Evolutionary conservation across 306 rosid species (phyloP), one percentile per base, ranked within the genome.

Genomic region (Bauhinia variegata): DNA sequence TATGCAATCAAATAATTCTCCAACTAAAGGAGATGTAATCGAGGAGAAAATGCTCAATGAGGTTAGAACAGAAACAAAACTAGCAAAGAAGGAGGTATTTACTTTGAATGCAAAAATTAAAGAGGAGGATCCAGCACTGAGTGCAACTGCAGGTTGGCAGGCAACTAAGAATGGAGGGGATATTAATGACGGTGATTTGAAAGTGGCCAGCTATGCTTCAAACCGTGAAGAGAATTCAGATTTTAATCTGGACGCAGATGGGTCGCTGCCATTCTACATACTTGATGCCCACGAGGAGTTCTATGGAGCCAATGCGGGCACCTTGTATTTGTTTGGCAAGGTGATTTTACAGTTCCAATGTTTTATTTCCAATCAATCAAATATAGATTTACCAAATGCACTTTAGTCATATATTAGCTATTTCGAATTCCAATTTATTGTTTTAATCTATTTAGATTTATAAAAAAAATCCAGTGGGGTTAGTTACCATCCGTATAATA

Each of bases 321-420:
- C 67, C 37, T 60, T 93, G 53, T 93, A 88, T 83, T 84, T 93
- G 54, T 93, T 93, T 75, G 99, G 99, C 68, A 93, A 93, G 99
- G 99, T 93, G 74, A 59, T 17, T 39, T 57, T n/a, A 4, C 16
- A 13, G 3, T 70, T 42, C 39, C 43, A 33, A 8, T 49, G 63
- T 36, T 58, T 13, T 52, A 33, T 65, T 37, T 55, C 51, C 42
- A 19, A n/a, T 14, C 43, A 31, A 8, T 34, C 8, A 8, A 23
- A 48, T 14, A 30, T 64, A 3, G 37, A 10, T 64, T 63, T 17
- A 62, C 66, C 23, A 12, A 12, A 7, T 43, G 1, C 7, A 32
- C 18, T 9, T 31, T 46, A 8, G 0, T 63, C 11, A 2, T 46
- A 4, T 54, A 31, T 11, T 13, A 6, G 12, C 11, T 13, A 13